These are phyloP conservation scores for Curvularia lunata DNA, from an alignment of 2,329 filamentous ascomycete genomes.

Conservation along the genomic window DNA sequence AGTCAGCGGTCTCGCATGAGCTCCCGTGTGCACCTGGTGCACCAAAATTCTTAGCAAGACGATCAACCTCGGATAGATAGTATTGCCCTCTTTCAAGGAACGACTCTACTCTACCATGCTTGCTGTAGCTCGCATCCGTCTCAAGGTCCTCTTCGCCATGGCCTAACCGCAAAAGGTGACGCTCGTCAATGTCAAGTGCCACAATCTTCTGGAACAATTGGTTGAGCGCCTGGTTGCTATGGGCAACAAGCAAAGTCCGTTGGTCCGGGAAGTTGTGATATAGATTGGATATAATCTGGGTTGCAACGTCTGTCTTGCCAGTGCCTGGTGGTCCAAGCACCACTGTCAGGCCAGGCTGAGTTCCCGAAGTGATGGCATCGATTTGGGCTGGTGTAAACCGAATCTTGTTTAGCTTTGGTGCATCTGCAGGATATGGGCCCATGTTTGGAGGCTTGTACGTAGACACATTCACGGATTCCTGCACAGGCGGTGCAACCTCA, in stretches of 20 bases:
- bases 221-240: slow-evolving; percentile 97
- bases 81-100: slow-evolving; percentile 86
- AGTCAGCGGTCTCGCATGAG: slow-evolving; percentile 94
- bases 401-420: slow-evolving; percentile 79
- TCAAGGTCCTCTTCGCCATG: slow-evolving; percentile 95
- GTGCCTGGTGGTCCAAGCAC: slow-evolving; percentile 96
- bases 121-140: slow-evolving; percentile 86
- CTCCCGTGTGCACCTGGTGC: slow-evolving; percentile 94
- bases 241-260: slow-evolving; percentile 88
- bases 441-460: slow-evolving; percentile 89
- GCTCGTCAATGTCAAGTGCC: slow-evolving; percentile 92
- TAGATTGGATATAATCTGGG: slow-evolving; percentile 97
- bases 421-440: slow-evolving; percentile 86
- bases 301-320: slow-evolving; percentile 98
- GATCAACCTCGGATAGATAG: slow-evolving; percentile 82
- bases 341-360: slow-evolving; percentile 90
- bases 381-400: slow-evolving; percentile 91
- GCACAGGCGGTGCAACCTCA: slow-evolving; percentile 65
- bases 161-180: slow-evolving; percentile 88
- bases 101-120: slow-evolving; percentile 91
- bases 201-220: slow-evolving; percentile 98
- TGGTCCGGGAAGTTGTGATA: slow-evolving; percentile 97
- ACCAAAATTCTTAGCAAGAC: slow-evolving; percentile 81
- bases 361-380: slow-evolving; percentile 91
- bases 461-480: slow-evolving; percentile 74